A percentile compares a stretch with the other conserved stretches of the same genome.
Conservation (phyloP, 306 rosid species). For the Acacia confusa region DNA sequence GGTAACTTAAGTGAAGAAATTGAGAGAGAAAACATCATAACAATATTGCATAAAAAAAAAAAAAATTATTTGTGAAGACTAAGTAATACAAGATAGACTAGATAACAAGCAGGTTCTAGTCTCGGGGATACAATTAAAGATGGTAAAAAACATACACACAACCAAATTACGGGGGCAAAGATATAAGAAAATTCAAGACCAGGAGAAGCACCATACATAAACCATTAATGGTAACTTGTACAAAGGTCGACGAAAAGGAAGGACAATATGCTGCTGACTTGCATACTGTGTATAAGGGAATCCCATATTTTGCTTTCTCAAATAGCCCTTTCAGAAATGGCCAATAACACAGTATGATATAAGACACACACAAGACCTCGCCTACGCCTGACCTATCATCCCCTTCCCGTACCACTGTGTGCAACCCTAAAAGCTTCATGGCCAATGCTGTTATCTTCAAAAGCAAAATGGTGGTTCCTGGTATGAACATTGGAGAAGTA, state of each 20-base stretch:
- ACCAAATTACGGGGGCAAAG: neutral
- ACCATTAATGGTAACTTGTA: neutral
- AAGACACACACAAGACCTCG: conserved; percentile 41
- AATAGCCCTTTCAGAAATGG: conserved; percentile 66
- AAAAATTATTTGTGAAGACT: too few species aligned
- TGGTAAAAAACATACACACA: neutral
- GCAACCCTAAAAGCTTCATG: conserved; percentile 35
- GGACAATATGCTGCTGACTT: conserved; percentile 44
- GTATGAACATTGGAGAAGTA: conserved; percentile 56
- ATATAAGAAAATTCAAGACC: neutral
- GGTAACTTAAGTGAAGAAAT: neutral
- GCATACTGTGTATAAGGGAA: conserved; percentile 54
- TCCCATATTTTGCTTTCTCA: conserved; percentile 54
- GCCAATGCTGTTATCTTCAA: conserved; percentile 46
- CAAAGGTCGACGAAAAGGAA: conserved; percentile 42
- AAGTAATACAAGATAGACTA: neutral
- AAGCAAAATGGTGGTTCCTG: conserved; percentile 57
- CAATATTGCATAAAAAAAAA: too few species aligned
- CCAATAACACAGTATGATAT: conserved; percentile 50
- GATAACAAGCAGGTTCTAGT: neutral
- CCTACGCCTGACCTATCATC: conserved; percentile 50
- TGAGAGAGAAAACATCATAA: neutral
- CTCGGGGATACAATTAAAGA: neutral
- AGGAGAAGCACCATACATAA: neutral
- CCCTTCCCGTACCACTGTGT: conserved; percentile 7